A percentile compares a stretch with the other conserved stretches of the same genome.
Conservation (phyloP, 257 asterid genomes). For the Paulownia fortunei region DNA sequence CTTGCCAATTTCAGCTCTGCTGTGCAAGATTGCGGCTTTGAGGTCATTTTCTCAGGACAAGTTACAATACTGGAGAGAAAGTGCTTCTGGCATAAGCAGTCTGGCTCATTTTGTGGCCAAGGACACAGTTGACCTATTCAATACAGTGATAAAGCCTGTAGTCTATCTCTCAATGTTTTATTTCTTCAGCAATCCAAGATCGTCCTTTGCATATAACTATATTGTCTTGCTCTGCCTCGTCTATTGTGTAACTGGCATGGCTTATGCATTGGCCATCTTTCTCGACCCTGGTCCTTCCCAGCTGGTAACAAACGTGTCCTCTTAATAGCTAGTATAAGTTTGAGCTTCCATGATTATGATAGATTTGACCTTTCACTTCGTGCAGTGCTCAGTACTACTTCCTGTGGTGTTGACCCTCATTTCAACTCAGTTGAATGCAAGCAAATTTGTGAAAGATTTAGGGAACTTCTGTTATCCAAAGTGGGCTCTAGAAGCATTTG, state of each 20-base stretch:
- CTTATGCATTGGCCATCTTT: conserved; percentile 81
- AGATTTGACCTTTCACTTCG: conserved; percentile 17
- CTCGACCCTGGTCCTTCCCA: conserved; percentile 96
- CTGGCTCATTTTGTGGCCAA: conserved; percentile 88
- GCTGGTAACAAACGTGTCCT: conserved; percentile 59
- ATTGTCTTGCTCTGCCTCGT: conserved; percentile 85
- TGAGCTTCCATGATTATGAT: conserved; percentile 3
- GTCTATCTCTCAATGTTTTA: conserved; percentile 94
- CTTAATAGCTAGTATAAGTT: conserved; percentile 8
- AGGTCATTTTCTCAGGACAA: conserved; percentile 91
- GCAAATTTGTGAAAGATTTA: conserved; percentile 50
- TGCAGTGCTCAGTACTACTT: conserved; percentile 81
- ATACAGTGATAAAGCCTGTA: conserved; percentile 80
- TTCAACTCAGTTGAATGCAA: conserved; percentile 59
- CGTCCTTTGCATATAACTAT: conserved; percentile 75
- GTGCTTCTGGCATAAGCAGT: conserved; percentile 94
- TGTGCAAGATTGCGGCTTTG: conserved; percentile 91
- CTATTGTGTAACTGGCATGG: conserved; percentile 91
- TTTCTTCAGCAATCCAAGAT: conserved; percentile 90
- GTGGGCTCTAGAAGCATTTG: conserved; percentile 97
- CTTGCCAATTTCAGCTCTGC: conserved; percentile 68
- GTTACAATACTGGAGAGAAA: conserved; percentile 90
- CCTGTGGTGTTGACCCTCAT: conserved; percentile 94
- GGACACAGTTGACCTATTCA: conserved; percentile 88
- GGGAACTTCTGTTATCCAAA: conserved; percentile 74